Conservation (phyloP, 2,329 filamentous ascomycete species). For the Exserohilum turcica region DNA sequence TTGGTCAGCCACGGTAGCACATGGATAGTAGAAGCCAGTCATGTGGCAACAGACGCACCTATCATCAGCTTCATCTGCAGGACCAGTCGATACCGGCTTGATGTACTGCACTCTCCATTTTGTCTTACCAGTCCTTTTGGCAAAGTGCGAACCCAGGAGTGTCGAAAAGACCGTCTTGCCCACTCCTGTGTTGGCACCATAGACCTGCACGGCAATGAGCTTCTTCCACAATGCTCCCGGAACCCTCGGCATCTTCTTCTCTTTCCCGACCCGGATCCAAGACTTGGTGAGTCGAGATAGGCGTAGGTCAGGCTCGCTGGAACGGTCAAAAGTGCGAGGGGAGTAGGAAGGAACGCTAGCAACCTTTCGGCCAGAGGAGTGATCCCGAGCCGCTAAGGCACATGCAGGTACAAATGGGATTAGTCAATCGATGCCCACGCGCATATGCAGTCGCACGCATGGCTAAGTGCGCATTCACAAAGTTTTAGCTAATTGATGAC, state of each 20-base stretch:
- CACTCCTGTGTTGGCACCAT: constrained; percentile 82
- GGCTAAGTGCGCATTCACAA: background rate
- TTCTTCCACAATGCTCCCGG: constrained; percentile 70
- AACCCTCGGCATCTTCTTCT: constrained; percentile 50
- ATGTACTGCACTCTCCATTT: constrained; percentile 64
- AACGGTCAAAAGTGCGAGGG: background rate
- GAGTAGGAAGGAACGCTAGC: constrained; percentile 7
- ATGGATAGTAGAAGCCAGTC: background rate
- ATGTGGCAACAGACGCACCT: constrained; percentile 51
- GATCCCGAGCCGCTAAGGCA: background rate
- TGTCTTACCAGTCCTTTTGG: constrained; percentile 12
- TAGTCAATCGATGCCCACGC: constrained; percentile 2
- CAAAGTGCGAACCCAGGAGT: constrained; percentile 66
- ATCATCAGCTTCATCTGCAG: constrained; percentile 71
- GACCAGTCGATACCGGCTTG: constrained; percentile 82
- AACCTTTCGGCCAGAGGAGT: constrained; percentile 1
- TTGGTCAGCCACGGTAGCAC: constrained; percentile 1
- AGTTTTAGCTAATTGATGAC: constrained; percentile 12
- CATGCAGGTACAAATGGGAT: constrained; percentile 14
- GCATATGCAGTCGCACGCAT: constrained; percentile 1
- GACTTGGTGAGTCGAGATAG: background rate
- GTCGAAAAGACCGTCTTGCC: constrained; percentile 84
- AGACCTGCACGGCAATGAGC: constrained; percentile 74
- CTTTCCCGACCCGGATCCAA: background rate
- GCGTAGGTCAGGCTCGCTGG: background rate